These are phyloP conservation scores for Epichloe bromicola DNA, from an alignment of 2,329 filamentous ascomycete genomes.

Conservation along the genomic window DNA sequence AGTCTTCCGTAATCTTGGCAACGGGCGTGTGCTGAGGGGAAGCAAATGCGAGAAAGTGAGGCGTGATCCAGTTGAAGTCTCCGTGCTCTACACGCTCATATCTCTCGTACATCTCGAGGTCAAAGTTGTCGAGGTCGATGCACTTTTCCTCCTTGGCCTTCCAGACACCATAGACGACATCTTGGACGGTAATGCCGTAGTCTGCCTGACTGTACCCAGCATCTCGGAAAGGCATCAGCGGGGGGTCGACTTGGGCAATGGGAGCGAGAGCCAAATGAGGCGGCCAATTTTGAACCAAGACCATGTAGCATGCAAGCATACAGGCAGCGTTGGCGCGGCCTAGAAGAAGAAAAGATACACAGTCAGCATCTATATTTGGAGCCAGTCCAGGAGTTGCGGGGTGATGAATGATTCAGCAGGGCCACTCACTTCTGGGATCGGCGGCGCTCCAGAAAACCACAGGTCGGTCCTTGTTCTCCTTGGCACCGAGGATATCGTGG, in stretches of 20 bases:
- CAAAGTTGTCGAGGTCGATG: slow-evolving; percentile 85
- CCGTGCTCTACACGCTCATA: slow-evolving; percentile 95
- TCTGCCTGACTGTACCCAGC: slow-evolving; percentile 97
- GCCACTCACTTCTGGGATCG: slow-evolving; percentile 68
- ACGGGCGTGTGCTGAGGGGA: slow-evolving; percentile 78
- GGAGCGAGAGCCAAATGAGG: slow-evolving; percentile 90
- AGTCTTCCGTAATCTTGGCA: slow-evolving; percentile 56
- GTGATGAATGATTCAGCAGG: too few relatives aligned
- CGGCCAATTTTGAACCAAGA: slow-evolving; percentile 94
- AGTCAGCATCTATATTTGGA: not conserved
- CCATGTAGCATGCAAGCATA: slow-evolving; percentile 95
- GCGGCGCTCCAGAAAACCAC: slow-evolving; percentile 95
- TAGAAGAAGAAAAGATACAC: slow-evolving; percentile 19
- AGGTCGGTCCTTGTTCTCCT: slow-evolving; percentile 76
- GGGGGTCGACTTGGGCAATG: slow-evolving; percentile 91
- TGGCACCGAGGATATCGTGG: slow-evolving; percentile 85
- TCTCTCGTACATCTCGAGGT: slow-evolving; percentile 91
- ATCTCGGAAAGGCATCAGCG: slow-evolving; percentile 96
- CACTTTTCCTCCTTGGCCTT: slow-evolving; percentile 94
- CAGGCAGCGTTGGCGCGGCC: slow-evolving; percentile 88
- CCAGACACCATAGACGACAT: slow-evolving; percentile 97
- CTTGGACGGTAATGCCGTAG: slow-evolving; percentile 89
- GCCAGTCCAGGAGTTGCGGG: too few relatives aligned
- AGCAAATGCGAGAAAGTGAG: slow-evolving; percentile 89
- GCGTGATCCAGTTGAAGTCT: slow-evolving; percentile 99